These are phyloP conservation scores for Quercus dentata DNA, from an alignment of 306 rosid genomes.

Conservation along the genomic window DNA sequence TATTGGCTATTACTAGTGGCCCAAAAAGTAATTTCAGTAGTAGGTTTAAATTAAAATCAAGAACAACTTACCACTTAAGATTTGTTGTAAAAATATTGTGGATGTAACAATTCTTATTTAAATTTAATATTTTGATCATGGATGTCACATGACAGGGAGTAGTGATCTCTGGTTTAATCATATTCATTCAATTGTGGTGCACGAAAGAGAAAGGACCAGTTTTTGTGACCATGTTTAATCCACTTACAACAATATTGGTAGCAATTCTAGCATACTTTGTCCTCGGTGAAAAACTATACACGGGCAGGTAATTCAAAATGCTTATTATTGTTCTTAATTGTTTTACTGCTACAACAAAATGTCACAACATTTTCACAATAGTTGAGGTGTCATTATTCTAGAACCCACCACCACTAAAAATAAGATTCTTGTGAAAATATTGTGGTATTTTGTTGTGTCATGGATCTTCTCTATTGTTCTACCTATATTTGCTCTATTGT, in stretches of 20 bases:
- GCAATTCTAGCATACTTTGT: constrained; percentile 71
- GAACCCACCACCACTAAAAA: too few species aligned
- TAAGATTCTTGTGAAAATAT: too few species aligned
- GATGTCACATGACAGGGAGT: constrained; percentile 54
- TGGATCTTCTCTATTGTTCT: too few species aligned
- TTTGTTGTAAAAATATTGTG: too few species aligned
- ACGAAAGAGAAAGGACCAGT: constrained; percentile 78
- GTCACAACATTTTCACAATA: too few species aligned
- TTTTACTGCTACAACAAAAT: too few species aligned
- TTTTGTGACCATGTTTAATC: constrained; percentile 75
- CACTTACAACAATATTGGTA: constrained; percentile 59
- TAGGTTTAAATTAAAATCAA: too few species aligned
- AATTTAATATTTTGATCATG: constrained; percentile 3
- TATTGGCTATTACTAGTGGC: too few species aligned
- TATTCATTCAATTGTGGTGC: constrained; percentile 73
- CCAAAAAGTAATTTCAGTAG: too few species aligned
- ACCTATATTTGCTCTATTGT: not conserved
- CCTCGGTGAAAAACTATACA: constrained; percentile 70
- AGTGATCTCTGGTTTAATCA: constrained; percentile 42
- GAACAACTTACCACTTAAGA: too few species aligned
- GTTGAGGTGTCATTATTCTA: too few species aligned
- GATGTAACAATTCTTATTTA: not conserved
- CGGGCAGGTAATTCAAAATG: constrained; percentile 54
- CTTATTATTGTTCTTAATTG: not conserved
- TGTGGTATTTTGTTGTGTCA: too few species aligned